Evolutionary conservation across 768 basidiomycete species (phyloP).

Genomic region (Trametes punicea): DNA sequence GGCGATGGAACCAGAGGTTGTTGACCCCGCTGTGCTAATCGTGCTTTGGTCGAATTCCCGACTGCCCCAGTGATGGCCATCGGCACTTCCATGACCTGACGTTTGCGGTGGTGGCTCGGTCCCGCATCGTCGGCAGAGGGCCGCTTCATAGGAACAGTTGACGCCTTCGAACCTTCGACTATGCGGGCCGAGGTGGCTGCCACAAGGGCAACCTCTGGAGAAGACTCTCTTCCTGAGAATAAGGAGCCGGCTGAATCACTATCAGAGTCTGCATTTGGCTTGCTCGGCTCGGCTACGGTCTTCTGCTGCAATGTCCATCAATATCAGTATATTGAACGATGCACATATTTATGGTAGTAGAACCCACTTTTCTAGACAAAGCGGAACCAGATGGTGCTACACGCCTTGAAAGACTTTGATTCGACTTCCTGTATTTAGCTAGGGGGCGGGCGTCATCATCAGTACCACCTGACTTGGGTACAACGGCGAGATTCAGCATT

Average conservation of each 20-base stretch:
- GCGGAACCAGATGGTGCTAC: neutral
- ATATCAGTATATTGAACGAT: neutral
- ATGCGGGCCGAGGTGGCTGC: neutral
- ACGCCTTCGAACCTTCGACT: neutral
- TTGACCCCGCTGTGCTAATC: constrained; percentile 14
- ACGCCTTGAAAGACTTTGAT: neutral
- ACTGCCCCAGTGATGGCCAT: constrained; percentile 4
- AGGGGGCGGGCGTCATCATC: constrained; percentile 8
- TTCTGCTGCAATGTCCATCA: neutral
- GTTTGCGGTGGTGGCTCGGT: constrained; percentile 3
- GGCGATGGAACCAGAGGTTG: neutral
- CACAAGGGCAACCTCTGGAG: constrained; percentile 14
- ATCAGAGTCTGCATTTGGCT: neutral
- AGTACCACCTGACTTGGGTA: neutral
- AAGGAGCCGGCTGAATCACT: constrained; percentile 17
- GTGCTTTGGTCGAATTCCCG: constrained; percentile 20
- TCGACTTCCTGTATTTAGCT: constrained; percentile 3
- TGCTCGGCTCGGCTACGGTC: neutral
- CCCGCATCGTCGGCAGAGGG: neutral
- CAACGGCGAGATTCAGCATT: neutral
- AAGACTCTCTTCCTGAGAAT: constrained; percentile 15
- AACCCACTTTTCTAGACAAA: neutral
- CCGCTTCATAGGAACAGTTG: constrained; percentile 10
- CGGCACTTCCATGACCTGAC: constrained; percentile 14
- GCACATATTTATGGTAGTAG: neutral